phyloP scores from a whole-genome alignment of 495 filamentous ascomycete genomes.

The Penicillium manginii region DNA sequence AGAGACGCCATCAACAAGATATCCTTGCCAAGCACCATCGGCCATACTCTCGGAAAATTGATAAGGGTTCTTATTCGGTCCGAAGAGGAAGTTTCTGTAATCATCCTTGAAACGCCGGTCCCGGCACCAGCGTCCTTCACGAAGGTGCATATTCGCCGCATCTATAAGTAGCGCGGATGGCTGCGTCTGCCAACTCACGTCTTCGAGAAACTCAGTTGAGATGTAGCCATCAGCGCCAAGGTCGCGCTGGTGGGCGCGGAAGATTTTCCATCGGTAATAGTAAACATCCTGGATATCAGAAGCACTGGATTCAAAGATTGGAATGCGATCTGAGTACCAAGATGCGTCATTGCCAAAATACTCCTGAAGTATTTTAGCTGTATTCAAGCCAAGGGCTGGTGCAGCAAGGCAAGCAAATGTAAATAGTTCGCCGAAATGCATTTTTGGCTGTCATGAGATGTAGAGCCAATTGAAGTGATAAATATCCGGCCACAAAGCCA shows the following conservation, averaged over 20 bases:
- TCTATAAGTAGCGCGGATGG: constrained; percentile 29
- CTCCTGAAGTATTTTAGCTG: constrained; percentile 1
- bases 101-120: constrained; percentile 36
- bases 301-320: constrained; percentile 20
- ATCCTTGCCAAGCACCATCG: constrained; percentile 32
- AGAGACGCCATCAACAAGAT: constrained; percentile 33
- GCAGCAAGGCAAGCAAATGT: neutral
- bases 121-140: constrained; percentile 36
- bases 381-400: neutral
- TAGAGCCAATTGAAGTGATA: neutral
- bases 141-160: constrained; percentile 34
- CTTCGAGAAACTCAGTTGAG: constrained; percentile 36
- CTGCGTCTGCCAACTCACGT: constrained; percentile 30
- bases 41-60: constrained; percentile 33
- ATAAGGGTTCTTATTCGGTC: constrained; percentile 22
- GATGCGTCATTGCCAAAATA: constrained; percentile 27
- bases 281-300: constrained; percentile 33
- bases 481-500: no score
- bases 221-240: constrained; percentile 32
- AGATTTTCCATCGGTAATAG: constrained; percentile 38
- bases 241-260: constrained; percentile 37
- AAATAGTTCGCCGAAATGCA: neutral
- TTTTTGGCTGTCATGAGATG: neutral
- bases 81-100: constrained; percentile 27
- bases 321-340: constrained; percentile 26